Conservation (phyloP, 176 grass and related monocot genomes). For the Ampelocalamus luodianensis region DNA sequence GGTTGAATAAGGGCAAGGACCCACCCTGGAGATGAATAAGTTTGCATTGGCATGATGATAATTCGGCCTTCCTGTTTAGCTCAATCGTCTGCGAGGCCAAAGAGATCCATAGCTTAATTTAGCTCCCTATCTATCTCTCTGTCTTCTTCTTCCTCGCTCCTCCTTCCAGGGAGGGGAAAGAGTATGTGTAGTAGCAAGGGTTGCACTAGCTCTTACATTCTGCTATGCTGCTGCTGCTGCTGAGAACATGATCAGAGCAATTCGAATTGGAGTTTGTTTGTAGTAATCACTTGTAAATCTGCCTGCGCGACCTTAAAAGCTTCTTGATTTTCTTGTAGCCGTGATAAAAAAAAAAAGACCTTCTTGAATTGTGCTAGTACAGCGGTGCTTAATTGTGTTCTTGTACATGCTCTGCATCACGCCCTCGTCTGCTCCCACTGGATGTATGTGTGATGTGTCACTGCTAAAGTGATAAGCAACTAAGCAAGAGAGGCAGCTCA, state of each 20-base stretch:
- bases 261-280: slow-evolving; percentile 42
- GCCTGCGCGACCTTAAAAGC: neutral
- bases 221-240: neutral
- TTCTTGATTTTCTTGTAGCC: slow-evolving; percentile 21
- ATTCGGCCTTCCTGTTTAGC: slow-evolving; percentile 20
- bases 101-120: slow-evolving; percentile 2
- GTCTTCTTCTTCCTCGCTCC: slow-evolving; percentile 9
- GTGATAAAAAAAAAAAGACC: neutral
- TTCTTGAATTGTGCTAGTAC: slow-evolving; percentile 30
- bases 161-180: neutral
- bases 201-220: slow-evolving; percentile 1
- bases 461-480: neutral
- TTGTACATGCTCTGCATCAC: neutral
- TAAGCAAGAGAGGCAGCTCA: neutral
- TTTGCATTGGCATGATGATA: slow-evolving; percentile 23
- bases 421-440: neutral
- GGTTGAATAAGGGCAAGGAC: slow-evolving; percentile 38
- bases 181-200: slow-evolving; percentile 2
- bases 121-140: slow-evolving; percentile 8
- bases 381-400: slow-evolving; percentile 26
- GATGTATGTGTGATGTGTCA: neutral
- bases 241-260: slow-evolving; percentile 35
- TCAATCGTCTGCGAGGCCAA: neutral
- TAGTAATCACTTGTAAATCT: slow-evolving; percentile 52
- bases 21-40: slow-evolving; percentile 37